Evolutionary conservation across 352 stramenopile genomes (phyloP).

Genomic region (Phytophthora multivora): DNA sequence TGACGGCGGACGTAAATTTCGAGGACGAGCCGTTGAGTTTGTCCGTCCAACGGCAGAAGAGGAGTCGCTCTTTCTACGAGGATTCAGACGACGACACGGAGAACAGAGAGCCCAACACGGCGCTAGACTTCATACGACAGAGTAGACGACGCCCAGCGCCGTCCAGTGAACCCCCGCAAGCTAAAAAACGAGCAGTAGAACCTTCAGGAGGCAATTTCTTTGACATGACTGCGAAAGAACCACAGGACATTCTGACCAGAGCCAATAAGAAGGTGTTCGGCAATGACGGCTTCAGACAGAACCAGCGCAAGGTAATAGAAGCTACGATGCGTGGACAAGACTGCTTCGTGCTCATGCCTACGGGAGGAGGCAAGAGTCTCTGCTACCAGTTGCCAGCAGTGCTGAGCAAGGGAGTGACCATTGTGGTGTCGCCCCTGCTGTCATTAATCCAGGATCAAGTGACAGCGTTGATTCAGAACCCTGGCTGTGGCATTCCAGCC

Average conservation of each 20-base stretch:
- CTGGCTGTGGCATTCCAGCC: slow-evolving; percentile 60
- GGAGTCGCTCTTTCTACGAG: slow-evolving; percentile 53
- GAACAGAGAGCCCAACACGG: slow-evolving; percentile 56
- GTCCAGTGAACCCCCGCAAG: not conserved
- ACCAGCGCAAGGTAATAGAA: slow-evolving; percentile 93
- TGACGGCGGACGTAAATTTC: slow-evolving; percentile 29
- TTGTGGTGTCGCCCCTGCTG: slow-evolving; percentile 94
- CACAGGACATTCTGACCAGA: slow-evolving; percentile 45
- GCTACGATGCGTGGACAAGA: slow-evolving; percentile 90
- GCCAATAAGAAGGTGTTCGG: slow-evolving; percentile 75
- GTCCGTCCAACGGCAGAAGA: slow-evolving; percentile 5
- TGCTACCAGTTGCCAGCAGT: slow-evolving; percentile 90
- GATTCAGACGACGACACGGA: slow-evolving; percentile 56
- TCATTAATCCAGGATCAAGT: slow-evolving; percentile 96
- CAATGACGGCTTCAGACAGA: slow-evolving; percentile 86
- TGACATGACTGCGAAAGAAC: not conserved
- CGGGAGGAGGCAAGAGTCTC: slow-evolving; percentile 91
- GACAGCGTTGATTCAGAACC: slow-evolving; percentile 75
- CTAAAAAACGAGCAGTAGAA: slow-evolving; percentile 24
- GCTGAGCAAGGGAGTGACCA: slow-evolving; percentile 79
- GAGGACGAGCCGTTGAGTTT: slow-evolving; percentile 7
- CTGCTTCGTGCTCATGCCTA: slow-evolving; percentile 96
- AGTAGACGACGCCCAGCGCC: slow-evolving; percentile 8
- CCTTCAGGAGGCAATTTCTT: not conserved
- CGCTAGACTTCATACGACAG: slow-evolving; percentile 55